Conservation (phyloP, 148 eudicot genomes). For the Diospyros kaki region DNA sequence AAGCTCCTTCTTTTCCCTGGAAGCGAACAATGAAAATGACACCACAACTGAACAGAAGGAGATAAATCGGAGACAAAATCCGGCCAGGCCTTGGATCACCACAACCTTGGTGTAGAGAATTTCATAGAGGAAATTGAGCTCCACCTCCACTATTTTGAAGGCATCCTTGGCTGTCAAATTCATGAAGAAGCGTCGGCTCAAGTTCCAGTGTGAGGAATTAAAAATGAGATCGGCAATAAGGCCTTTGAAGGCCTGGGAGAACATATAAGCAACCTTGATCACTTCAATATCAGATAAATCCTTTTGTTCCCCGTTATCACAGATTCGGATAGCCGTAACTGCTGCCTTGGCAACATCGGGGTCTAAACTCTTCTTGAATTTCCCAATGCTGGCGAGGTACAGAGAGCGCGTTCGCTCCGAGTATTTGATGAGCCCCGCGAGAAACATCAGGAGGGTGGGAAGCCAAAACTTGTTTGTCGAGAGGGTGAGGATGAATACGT, state of each 20-base stretch:
- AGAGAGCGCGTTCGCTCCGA: conserved; percentile 23
- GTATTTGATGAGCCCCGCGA: conserved; percentile 31
- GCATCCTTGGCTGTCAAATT: conserved; percentile 24
- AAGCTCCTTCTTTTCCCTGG: conserved; percentile 9
- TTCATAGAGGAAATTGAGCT: conserved; percentile 48
- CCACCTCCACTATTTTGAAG: conserved; percentile 43
- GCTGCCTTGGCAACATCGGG: neutral
- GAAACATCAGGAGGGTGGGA: conserved; percentile 24
- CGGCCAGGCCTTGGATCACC: conserved; percentile 10
- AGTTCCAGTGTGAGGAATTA: conserved; percentile 24
- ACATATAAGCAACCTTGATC: conserved; percentile 25
- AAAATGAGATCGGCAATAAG: conserved; percentile 38
- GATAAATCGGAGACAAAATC: conserved; percentile 20
- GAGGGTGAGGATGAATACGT: conserved; percentile 21
- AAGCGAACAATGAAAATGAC: conserved; percentile 15
- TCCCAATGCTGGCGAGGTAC: conserved; percentile 28
- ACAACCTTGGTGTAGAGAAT: conserved; percentile 39
- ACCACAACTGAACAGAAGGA: conserved; percentile 12
- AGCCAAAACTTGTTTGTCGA: conserved; percentile 15
- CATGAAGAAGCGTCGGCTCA: conserved; percentile 29
- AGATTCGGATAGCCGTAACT: conserved; percentile 23
- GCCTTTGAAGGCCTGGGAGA: conserved; percentile 37
- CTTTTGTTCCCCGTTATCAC: conserved; percentile 4
- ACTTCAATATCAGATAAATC: conserved; percentile 3
- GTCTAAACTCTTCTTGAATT: conserved; percentile 19